Evolutionary conservation across 2,329 filamentous ascomycete species (phyloP), one percentile per base, ranked within the genome.

Genomic region (Monascus ruber): DNA sequence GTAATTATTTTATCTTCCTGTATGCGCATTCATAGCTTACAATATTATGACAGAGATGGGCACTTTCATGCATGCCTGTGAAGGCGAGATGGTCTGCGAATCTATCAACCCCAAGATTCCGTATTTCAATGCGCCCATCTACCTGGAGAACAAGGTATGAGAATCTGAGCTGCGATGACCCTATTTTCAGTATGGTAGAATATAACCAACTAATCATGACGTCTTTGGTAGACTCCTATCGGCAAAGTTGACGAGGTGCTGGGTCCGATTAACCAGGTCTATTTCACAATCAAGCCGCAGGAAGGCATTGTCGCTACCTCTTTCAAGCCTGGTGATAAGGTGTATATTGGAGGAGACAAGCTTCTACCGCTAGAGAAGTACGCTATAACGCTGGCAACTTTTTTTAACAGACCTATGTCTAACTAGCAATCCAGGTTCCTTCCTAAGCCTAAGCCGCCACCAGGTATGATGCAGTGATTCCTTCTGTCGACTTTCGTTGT

Each of bases 201-300:
- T 3, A 29, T 29, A 37, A 33, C 50, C 56, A 48, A 56, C 34
- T 42, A 26, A 39, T 37, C 11, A 6, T 31, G 34, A 24, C n/a
- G n/a, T 35, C 27, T 27, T 33, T 34, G 26, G 45, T 51, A 81
- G 82, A 89, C 84, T 34, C 73, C 83, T 46, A 79, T 98, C 63
- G 91, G 91, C 65, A 96, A 96, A 70, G 84, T 98, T 60, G 91
- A 98, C 70, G 91, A 98, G 71, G 84, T 98, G 51, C 81, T 98
- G 52, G 91, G 91, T 42, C 89, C 91, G 47, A 85, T 98, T 67
- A 96, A 94, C 74, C 83, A 95, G 68, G 85, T 96, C 56, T 94
- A 83, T 73, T 98, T 98, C 74, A 96, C 89, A 56, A 83, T 98
- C 66, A 96, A 96, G 72, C 88, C 89, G 39, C 81, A 86, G 62